Conservation (phyloP, 805 yeast genomes). For the Millerozyma acaciae region DNA sequence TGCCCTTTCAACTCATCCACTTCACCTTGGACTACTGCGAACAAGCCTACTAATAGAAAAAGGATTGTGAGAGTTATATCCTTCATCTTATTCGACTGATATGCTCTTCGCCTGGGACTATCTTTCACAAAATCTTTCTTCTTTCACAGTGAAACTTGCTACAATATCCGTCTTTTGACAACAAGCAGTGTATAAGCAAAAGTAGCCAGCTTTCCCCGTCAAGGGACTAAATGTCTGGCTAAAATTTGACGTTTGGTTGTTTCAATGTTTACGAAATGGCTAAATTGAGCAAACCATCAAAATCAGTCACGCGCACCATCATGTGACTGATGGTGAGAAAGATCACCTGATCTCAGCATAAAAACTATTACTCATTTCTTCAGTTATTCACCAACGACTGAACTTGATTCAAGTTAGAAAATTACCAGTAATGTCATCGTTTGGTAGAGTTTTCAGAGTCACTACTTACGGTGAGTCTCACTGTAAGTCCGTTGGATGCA, state of each 20-base stretch:
- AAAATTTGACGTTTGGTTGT: too few species aligned
- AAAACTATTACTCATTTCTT: neutral
- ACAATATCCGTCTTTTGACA: neutral
- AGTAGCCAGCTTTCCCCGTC: too few species aligned
- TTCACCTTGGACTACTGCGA: constrained; percentile 3
- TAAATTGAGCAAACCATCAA: too few species aligned
- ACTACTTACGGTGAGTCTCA: constrained; percentile 98
- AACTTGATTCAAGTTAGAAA: neutral
- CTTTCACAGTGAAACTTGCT: neutral
- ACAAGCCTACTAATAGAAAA: neutral
- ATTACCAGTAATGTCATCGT: constrained; percentile 33
- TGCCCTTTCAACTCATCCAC: neutral
- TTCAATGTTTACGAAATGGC: too few species aligned
- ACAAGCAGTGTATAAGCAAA: too few species aligned
- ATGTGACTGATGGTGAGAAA: too few species aligned
- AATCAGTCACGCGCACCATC: too few species aligned
- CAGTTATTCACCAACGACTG: too few species aligned
- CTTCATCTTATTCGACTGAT: neutral
- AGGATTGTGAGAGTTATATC: constrained; percentile 1
- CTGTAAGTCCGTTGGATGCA: constrained; percentile 96
- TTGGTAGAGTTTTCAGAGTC: constrained; percentile 50
- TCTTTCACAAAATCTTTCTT: neutral
- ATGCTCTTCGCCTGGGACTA: neutral
- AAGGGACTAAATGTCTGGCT: too few species aligned
- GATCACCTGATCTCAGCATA: too few species aligned